Evolutionary conservation across 306 rosid genomes (phyloP).

Genomic region (Fagus sylvatica): DNA sequence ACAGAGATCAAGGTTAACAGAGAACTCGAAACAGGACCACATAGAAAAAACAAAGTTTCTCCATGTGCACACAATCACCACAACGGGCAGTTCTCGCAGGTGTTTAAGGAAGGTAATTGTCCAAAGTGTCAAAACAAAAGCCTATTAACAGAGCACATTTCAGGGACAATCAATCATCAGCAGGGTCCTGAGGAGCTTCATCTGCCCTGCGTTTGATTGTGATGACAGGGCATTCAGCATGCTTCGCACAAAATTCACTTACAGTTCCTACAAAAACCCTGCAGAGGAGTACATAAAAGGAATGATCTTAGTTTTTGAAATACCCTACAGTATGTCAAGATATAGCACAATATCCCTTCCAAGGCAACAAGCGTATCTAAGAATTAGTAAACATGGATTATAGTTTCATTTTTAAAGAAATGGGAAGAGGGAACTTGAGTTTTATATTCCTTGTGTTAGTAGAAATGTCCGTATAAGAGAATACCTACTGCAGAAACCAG

Average conservation of each 20-base stretch:
- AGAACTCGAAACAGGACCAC: neutral
- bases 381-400: neutral
- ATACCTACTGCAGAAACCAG: too few relatives aligned
- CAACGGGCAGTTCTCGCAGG: neutral
- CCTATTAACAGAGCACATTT: conserved; percentile 7
- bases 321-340: neutral
- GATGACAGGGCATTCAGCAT: conserved; percentile 95
- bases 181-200: conserved; percentile 88
- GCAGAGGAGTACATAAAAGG: conserved; percentile 9
- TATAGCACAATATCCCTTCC: neutral
- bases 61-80: neutral
- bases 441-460: too few relatives aligned
- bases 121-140: conserved; percentile 2
- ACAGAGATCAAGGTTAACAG: neutral
- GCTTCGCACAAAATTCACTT: conserved; percentile 92
- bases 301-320: neutral
- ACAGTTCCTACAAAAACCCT: conserved; percentile 99
- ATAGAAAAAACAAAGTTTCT: neutral
- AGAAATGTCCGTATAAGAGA: too few relatives aligned
- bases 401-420: neutral
- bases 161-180: conserved; percentile 64
- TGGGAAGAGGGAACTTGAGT: neutral
- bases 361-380: neutral
- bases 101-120: conserved; percentile 12
- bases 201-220: conserved; percentile 81